phyloP scores from a whole-genome alignment of 2,329 filamentous ascomycete genomes.

The Geosmithia flava region DNA sequence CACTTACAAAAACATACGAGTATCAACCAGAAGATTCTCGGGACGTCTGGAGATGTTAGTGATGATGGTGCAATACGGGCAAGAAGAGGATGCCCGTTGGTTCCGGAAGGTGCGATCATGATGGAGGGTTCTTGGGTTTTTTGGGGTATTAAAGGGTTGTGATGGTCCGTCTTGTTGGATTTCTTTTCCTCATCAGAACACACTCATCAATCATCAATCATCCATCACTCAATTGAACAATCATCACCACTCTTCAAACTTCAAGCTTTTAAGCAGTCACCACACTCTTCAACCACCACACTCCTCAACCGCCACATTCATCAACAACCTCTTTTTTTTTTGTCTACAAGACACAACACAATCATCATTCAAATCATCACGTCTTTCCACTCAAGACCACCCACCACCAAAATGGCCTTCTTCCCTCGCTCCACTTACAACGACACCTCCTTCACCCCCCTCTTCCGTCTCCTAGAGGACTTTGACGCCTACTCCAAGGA shows the following conservation, averaged over 20 bases:
- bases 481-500: slow-evolving; percentile 41
- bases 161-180: not conserved
- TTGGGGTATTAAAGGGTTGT: not conserved
- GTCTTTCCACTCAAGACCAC: slow-evolving; percentile 6
- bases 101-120: not conserved
- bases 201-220: not conserved
- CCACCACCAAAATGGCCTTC: slow-evolving; percentile 41
- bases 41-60: too few relatives aligned
- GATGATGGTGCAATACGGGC: not conserved
- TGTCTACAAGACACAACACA: slow-evolving; percentile 2
- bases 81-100: not conserved
- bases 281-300: slow-evolving; percentile 10
- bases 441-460: slow-evolving; percentile 41
- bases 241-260: not conserved
- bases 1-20: too few relatives aligned
- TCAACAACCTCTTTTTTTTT: slow-evolving; percentile 8
- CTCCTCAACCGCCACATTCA: slow-evolving; percentile 2
- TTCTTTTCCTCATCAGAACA: not conserved
- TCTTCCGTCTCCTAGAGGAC: slow-evolving; percentile 54
- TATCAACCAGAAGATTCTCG: slow-evolving; percentile 1
- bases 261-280: slow-evolving; percentile 13
- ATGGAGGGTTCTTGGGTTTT: too few relatives aligned
- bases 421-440: slow-evolving; percentile 40
- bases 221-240: not conserved
- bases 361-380: slow-evolving; percentile 10